phyloP scores from a whole-genome alignment of 2,329 filamentous ascomycete species.

The Gliomastix tumulicola region DNA sequence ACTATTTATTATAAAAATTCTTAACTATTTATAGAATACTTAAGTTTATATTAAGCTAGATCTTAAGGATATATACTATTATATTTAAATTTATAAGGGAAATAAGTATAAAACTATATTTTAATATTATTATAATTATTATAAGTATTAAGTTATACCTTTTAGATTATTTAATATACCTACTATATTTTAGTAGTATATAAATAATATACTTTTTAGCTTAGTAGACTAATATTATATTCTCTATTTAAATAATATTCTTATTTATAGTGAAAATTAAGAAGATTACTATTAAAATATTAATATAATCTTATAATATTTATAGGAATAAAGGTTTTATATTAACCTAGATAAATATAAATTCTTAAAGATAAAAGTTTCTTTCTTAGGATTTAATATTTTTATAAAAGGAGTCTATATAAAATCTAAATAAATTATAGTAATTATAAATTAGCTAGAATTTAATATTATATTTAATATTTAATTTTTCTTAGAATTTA shows the following conservation, averaged over 20 bases:
- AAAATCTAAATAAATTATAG: background rate
- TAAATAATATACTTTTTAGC: background rate
- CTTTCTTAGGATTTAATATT: background rate
- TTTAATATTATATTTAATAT: constrained; percentile 1
- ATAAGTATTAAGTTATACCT: background rate
- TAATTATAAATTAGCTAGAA: background rate
- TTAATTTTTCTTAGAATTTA: background rate
- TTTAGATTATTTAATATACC: background rate
- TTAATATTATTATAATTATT: background rate
- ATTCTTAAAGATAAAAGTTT: constrained; percentile 1
- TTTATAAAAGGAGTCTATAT: background rate
- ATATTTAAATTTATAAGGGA: background rate
- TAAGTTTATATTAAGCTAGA: constrained; percentile 1
- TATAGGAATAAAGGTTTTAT: background rate
- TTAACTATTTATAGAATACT: background rate
- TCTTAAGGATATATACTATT: constrained; percentile 1
- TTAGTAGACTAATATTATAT: no score
- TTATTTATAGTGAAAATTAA: constrained; percentile 1
- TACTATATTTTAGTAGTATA: background rate
- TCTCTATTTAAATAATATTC: no score
- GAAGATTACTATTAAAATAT: constrained; percentile 1
- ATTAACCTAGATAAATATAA: background rate
- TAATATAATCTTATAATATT: background rate
- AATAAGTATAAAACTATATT: background rate
- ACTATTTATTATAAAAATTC: background rate